Percentiles rank a stretch among this genome's conserved stretches.
Conservation (phyloP, 257 asterid genomes). For the Petrea volubilis region DNA sequence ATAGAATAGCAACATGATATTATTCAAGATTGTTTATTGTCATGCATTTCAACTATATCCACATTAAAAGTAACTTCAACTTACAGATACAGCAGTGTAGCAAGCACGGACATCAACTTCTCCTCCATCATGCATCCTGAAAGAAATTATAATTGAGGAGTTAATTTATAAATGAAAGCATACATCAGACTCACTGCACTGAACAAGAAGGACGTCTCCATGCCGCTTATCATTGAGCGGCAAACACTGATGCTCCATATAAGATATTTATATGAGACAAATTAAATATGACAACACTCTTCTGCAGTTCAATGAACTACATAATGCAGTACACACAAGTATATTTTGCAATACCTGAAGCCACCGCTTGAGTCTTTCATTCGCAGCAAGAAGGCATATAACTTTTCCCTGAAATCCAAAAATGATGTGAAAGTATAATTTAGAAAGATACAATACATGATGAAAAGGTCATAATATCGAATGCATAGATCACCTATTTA, state of each 20-base stretch:
- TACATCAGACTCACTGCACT: background rate
- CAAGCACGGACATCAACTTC: slow-evolving; percentile 97
- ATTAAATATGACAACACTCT: background rate
- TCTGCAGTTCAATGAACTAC: slow-evolving; percentile 18
- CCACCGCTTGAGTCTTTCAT: slow-evolving; percentile 95
- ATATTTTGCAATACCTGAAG: slow-evolving; percentile 63
- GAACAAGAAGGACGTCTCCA: slow-evolving; percentile 5
- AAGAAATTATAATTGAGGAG: slow-evolving; percentile 18
- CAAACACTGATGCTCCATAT: slow-evolving; percentile 3
- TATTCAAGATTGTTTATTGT: background rate
- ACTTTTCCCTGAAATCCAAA: slow-evolving; percentile 50
- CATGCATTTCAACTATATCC: slow-evolving; percentile 1
- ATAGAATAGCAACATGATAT: too few species aligned
- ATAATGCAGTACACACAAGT: slow-evolving; percentile 12
- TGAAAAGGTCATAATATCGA: slow-evolving; percentile 9
- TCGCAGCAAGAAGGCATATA: slow-evolving; percentile 59
- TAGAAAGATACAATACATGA: background rate
- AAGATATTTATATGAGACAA: background rate
- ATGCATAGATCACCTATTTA: slow-evolving; percentile 55
- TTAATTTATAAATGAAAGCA: background rate
- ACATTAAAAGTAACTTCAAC: slow-evolving; percentile 31
- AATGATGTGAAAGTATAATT: slow-evolving; percentile 5
- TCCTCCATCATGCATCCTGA: slow-evolving; percentile 98
- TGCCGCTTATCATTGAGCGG: background rate
- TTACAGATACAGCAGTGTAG: slow-evolving; percentile 95